These are phyloP conservation scores for Penicillium paneum DNA, from an alignment of 2,329 filamentous ascomycete genomes.

Conservation along the genomic window DNA sequence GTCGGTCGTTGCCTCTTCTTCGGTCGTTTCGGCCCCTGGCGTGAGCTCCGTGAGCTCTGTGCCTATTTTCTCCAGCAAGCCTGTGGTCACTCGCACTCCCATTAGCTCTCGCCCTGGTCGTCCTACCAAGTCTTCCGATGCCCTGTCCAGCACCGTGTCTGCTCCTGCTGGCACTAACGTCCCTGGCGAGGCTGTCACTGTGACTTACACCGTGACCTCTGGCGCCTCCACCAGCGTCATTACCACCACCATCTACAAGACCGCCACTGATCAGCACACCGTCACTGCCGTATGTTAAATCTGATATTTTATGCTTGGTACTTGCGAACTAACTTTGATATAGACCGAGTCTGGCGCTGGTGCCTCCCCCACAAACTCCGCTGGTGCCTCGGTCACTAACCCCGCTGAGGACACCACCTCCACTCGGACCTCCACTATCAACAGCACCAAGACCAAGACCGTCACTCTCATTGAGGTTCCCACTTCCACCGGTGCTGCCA, in stretches of 20 bases:
- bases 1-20: slow-evolving; percentile 6
- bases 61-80: slow-evolving; percentile 1
- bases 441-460: slow-evolving; percentile 31
- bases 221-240: slow-evolving; percentile 36
- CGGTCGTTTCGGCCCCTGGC: neutral
- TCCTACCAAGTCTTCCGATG: slow-evolving; percentile 3
- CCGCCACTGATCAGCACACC: slow-evolving; percentile 28
- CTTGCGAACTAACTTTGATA: neutral
- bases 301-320: neutral
- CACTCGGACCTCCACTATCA: slow-evolving; percentile 25
- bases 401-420: slow-evolving; percentile 6
- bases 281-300: slow-evolving; percentile 23
- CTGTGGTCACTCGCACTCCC: slow-evolving; percentile 8
- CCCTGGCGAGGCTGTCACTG: slow-evolving; percentile 8
- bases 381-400: slow-evolving; percentile 6
- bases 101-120: slow-evolving; percentile 3
- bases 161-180: slow-evolving; percentile 25
- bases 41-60: neutral
- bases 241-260: slow-evolving; percentile 39
- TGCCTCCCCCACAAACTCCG: slow-evolving; percentile 4
- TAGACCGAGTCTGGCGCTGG: slow-evolving; percentile 9
- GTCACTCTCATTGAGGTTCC: slow-evolving; percentile 25
- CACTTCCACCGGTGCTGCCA: slow-evolving; percentile 14
- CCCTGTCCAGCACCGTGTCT: slow-evolving; percentile 7
- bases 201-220: slow-evolving; percentile 42